Evolutionary conservation across 148 eudicot species (phyloP), one percentile per base, ranked within the genome.

Genomic region (Spergularia marina): DNA sequence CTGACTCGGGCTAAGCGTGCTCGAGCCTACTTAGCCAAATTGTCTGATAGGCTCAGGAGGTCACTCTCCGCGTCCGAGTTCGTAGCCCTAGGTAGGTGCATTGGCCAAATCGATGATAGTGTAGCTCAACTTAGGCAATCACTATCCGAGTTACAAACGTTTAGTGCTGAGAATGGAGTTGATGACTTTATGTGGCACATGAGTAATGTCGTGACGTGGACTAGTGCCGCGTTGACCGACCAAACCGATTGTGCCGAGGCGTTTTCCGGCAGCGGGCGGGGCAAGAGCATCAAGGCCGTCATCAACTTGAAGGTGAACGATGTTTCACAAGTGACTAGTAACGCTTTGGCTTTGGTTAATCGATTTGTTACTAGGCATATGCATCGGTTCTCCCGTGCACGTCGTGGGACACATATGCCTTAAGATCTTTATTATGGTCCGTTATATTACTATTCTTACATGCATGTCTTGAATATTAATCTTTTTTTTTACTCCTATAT

Each of bases 191-290:
- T 61, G 36, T 87, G 97, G 94, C 90, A 81, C 30, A 79, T 71
- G 30, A 86, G 92, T 74, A 90, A 89, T 21, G 84, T 87, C 1
- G 72, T 78, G 62, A 89, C 88, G 0, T 92, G 97, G 91, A 54
- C 87, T 30, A 85, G 94, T 66, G 68, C 92, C 0, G 97, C 90
- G 2, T 78, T 92, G 4, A 88, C 94, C 0, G 91, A 87, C 47
- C 84, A 86, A 41, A 81, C 74, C 51, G 60, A 65, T 2, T 92
- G 94, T 36, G 76, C 84, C 15, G 84, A 89, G 61, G 88, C 85
- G 4, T 78, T 92, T 23, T 76, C 85, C 0, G 85, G 80, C 13
- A 69, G 59, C 2, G 70, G 53, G 16, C 52, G 73, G 36, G 84
- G 89, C 0, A 78, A 85, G 15, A 77, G 77, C 66, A 71, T 75